phyloP scores from a whole-genome alignment of 768 basidiomycete species.

The Kwoniella pini region DNA sequence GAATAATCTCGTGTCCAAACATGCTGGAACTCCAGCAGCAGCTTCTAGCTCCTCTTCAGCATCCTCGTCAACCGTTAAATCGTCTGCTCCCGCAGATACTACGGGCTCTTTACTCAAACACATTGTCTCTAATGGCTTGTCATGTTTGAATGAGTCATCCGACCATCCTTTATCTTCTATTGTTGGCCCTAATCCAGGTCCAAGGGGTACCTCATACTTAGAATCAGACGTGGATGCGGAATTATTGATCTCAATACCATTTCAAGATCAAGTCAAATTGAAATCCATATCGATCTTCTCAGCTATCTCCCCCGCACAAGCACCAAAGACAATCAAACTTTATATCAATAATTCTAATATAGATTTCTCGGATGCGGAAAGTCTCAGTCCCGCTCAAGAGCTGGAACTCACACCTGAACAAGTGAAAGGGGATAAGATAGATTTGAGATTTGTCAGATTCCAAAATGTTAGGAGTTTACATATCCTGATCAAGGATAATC shows the following conservation, averaged over 20 bases:
- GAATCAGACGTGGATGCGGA: constrained; percentile 55
- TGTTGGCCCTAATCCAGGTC: constrained; percentile 44
- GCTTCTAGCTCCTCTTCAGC: constrained; percentile 26
- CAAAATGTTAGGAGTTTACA: constrained; percentile 51
- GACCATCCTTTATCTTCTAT: constrained; percentile 50
- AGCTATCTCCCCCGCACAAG: constrained; percentile 44
- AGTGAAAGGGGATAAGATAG: constrained; percentile 49
- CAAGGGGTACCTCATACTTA: constrained; percentile 48
- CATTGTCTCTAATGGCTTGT: constrained; percentile 48
- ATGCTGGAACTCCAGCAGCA: constrained; percentile 49
- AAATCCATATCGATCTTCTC: constrained; percentile 51
- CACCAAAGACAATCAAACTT: constrained; percentile 52
- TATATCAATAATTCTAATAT: constrained; percentile 52
- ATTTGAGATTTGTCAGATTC: constrained; percentile 54
- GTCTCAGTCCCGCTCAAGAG: constrained; percentile 48
- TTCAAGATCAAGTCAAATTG: constrained; percentile 51
- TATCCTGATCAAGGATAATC: constrained; percentile 54
- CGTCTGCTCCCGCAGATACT: constrained; percentile 23
- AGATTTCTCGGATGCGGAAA: constrained; percentile 51
- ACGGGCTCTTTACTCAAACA: constrained; percentile 44
- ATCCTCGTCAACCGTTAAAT: constrained; percentile 25
- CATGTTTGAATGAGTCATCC: constrained; percentile 54
- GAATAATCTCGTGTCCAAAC: constrained; percentile 42
- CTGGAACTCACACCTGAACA: constrained; percentile 46
- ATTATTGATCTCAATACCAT: constrained; percentile 50